Evolutionary conservation across 2,329 filamentous ascomycete species (phyloP).

Genomic region (Diaporthe batatas): DNA sequence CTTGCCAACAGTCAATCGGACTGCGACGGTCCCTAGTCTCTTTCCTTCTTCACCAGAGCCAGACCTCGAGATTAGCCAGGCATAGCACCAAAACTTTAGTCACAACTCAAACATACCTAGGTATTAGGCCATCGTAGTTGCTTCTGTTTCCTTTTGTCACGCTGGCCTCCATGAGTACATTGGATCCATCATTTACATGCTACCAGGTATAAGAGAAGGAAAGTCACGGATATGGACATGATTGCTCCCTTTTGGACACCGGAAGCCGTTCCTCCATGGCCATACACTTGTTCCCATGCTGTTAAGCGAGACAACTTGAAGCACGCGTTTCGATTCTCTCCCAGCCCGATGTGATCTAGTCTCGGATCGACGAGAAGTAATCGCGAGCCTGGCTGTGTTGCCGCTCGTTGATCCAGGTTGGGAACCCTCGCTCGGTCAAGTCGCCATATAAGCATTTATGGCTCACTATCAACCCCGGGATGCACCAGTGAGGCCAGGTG

Average conservation of each 20-base stretch:
- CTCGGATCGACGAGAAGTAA: neutral
- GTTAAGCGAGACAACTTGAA: neutral
- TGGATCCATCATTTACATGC: neutral
- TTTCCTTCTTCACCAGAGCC: no score
- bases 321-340: neutral
- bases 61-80: neutral
- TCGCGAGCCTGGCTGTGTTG: neutral
- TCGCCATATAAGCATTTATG: no score
- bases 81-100: no score
- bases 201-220: neutral
- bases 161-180: no score
- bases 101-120: neutral
- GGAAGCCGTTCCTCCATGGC: neutral
- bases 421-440: no score
- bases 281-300: neutral
- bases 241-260: neutral
- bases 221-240: neutral
- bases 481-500: no score
- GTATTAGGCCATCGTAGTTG: neutral
- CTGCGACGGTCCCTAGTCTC: no score
- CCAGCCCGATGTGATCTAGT: no score
- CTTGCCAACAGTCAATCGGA: neutral
- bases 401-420: neutral
- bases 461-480: neutral
- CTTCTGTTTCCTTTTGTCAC: neutral